Conservation (phyloP, 2,329 filamentous ascomycete species). For the Diaporthe capsici region DNA sequence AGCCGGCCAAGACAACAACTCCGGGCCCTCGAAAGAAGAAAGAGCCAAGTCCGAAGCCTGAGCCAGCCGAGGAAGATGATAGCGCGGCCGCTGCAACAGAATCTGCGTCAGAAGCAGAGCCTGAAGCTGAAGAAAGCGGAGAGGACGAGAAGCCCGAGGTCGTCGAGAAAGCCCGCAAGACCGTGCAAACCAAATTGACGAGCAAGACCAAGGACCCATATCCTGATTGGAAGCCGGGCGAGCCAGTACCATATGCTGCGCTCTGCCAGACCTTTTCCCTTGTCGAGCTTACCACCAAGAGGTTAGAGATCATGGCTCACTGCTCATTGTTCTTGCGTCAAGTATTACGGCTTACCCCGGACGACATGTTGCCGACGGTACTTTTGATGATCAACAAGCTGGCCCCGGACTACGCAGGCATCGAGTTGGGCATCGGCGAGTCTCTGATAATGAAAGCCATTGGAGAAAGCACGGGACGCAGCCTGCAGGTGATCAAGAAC, state of each 20-base stretch:
- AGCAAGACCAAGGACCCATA: slow-evolving; percentile 81
- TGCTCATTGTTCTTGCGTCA: slow-evolving; percentile 93
- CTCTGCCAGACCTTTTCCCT: slow-evolving; percentile 95
- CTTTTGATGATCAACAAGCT: slow-evolving; percentile 98
- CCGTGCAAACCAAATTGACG: slow-evolving; percentile 81
- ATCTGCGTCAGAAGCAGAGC: slow-evolving; percentile 64
- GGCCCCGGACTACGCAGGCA: slow-evolving; percentile 94
- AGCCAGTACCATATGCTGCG: slow-evolving; percentile 93
- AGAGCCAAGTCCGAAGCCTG: slow-evolving; percentile 45
- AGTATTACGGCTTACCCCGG: slow-evolving; percentile 90
- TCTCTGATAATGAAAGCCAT: slow-evolving; percentile 99
- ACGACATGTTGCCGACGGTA: slow-evolving; percentile 89
- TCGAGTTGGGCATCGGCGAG: slow-evolving; percentile 98
- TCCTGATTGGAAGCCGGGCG: slow-evolving; percentile 92
- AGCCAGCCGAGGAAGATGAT: slow-evolving; percentile 62
- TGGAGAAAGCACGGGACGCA: slow-evolving; percentile 92
- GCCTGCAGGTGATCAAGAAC: slow-evolving; percentile 88
- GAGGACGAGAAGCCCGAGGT: slow-evolving; percentile 77
- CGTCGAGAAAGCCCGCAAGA: slow-evolving; percentile 82
- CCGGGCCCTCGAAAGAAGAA: slow-evolving; percentile 42
- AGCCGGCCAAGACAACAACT: slow-evolving; percentile 45
- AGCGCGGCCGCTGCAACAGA: slow-evolving; percentile 59
- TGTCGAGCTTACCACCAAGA: slow-evolving; percentile 94
- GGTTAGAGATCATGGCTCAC: slow-evolving; percentile 88
- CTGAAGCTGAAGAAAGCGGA: slow-evolving; percentile 65